Conservation (phyloP, 805 yeast genomes). For the Komagataella phaffii region DNA sequence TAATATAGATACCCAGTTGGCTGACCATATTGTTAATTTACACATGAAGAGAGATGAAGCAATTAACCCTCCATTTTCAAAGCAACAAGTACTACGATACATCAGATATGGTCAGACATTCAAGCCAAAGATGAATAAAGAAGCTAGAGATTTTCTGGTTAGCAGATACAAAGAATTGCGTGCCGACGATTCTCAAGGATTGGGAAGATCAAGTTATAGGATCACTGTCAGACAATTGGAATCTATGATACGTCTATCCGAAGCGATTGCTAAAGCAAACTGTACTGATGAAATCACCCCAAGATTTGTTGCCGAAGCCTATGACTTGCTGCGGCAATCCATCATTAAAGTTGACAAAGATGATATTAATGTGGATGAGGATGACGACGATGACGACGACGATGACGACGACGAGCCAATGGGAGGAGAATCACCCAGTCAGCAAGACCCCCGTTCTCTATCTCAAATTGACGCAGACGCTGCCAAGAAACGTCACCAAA, state of each 20-base stretch:
- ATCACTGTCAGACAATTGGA: slow-evolving; percentile 96
- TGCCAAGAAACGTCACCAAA: slow-evolving; percentile 20
- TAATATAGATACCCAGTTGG: slow-evolving; percentile 76
- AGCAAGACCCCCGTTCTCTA: neutral
- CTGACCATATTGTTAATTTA: slow-evolving; percentile 82
- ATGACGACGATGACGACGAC: slow-evolving; percentile 18
- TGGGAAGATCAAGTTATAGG: slow-evolving; percentile 75
- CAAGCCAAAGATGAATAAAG: slow-evolving; percentile 76
- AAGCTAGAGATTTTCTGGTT: slow-evolving; percentile 68
- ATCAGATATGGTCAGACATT: slow-evolving; percentile 88
- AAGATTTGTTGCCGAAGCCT: slow-evolving; percentile 84
- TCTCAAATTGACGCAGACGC: slow-evolving; percentile 2
- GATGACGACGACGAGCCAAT: slow-evolving; percentile 5
- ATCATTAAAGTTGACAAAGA: slow-evolving; percentile 91
- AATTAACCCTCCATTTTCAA: slow-evolving; percentile 75
- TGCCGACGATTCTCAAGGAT: slow-evolving; percentile 82
- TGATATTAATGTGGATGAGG: slow-evolving; percentile 79
- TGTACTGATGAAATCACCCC: slow-evolving; percentile 83
- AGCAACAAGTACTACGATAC: slow-evolving; percentile 79
- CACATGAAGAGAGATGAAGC: slow-evolving; percentile 90
- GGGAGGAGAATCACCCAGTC: neutral
- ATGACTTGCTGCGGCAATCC: slow-evolving; percentile 76
- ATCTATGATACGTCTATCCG: slow-evolving; percentile 83
- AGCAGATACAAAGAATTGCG: slow-evolving; percentile 75
- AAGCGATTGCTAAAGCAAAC: slow-evolving; percentile 94